These are phyloP conservation scores for Fusarium dlaminii DNA, from an alignment of 2,329 filamentous ascomycete genomes.

Conservation along the genomic window DNA sequence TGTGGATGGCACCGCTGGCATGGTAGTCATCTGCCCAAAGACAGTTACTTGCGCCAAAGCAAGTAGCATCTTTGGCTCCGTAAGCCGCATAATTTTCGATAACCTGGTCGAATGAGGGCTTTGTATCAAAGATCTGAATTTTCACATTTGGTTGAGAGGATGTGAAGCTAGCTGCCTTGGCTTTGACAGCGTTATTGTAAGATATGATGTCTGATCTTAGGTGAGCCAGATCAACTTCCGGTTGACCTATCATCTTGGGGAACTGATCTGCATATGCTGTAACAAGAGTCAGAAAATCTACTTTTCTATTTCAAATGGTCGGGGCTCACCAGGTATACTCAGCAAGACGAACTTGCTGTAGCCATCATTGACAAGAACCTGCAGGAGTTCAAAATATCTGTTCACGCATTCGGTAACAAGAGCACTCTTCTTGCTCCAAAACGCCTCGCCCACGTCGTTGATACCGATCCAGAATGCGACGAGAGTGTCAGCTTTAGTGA, in stretches of 20 bases:
- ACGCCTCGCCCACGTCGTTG: constrained; percentile 34
- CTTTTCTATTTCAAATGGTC: rapidly evolving
- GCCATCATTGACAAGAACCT: constrained; percentile 11
- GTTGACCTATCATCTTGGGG: constrained; percentile 23
- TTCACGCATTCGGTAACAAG: constrained; percentile 21
- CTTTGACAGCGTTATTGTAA: constrained; percentile 21
- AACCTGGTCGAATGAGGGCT: constrained; percentile 20
- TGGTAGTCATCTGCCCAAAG: constrained; percentile 36
- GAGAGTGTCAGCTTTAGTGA: neutral
- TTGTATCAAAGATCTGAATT: constrained; percentile 22
- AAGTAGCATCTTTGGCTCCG: constrained; percentile 28
- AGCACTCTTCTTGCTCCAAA: constrained; percentile 24
- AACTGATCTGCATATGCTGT: constrained; percentile 24
- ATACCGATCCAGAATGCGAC: constrained; percentile 36
- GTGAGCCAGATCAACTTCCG: constrained; percentile 1
- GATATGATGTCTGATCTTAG: constrained; percentile 19
- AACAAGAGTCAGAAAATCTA: neutral
- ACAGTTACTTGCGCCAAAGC: constrained; percentile 21
- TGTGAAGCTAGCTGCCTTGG: constrained; percentile 7
- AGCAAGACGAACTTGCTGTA: constrained; percentile 23
- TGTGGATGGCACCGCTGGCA: constrained; percentile 30
- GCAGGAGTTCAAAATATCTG: constrained; percentile 30
- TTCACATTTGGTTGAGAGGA: constrained; percentile 10
- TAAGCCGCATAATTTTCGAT: constrained; percentile 11
- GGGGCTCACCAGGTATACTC: constrained; percentile 8